Evolutionary conservation across 169 alveolate genomes (phyloP).

Genomic region (Sarcocystis neurona): DNA sequence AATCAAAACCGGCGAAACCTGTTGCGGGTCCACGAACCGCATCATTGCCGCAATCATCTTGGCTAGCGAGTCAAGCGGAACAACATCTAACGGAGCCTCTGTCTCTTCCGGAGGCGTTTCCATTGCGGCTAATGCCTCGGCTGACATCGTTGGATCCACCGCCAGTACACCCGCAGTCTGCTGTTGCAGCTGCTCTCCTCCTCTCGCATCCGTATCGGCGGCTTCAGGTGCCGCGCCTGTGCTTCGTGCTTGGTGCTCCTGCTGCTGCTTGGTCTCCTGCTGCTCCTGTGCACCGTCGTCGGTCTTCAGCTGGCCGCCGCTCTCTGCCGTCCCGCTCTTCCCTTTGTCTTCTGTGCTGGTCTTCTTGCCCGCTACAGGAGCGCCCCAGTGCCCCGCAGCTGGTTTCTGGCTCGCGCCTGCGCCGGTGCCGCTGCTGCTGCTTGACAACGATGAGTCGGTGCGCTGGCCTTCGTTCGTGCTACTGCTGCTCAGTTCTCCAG

Average conservation of each 20-base stretch:
- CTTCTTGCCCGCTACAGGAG: too few species aligned
- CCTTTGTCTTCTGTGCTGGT: too few species aligned
- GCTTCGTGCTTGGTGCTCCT: neutral
- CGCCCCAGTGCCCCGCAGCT: too few species aligned
- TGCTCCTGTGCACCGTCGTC: neutral
- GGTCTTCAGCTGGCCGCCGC: neutral
- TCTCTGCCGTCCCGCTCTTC: neutral
- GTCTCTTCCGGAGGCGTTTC: conserved; percentile 30
- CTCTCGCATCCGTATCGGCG: neutral
- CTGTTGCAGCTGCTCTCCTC: neutral
- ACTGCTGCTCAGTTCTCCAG: too few species aligned
- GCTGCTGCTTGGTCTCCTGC: neutral
- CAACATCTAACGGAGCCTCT: conserved; percentile 64
- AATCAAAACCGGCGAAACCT: conserved; percentile 82
- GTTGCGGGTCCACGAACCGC: conserved; percentile 82
- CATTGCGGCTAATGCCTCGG: neutral
- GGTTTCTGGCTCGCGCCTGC: too few species aligned
- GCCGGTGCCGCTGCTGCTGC: too few species aligned
- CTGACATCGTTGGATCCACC: conserved; percentile 10
- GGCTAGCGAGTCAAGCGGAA: conserved; percentile 78
- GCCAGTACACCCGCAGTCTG: conserved; percentile 17
- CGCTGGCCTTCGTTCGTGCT: too few species aligned
- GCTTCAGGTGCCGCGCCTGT: neutral
- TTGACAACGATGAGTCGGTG: too few species aligned
- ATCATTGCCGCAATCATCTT: conserved; percentile 85